Conservation (phyloP, 2,329 filamentous ascomycete species). For the Alternaria sp. region DNA sequence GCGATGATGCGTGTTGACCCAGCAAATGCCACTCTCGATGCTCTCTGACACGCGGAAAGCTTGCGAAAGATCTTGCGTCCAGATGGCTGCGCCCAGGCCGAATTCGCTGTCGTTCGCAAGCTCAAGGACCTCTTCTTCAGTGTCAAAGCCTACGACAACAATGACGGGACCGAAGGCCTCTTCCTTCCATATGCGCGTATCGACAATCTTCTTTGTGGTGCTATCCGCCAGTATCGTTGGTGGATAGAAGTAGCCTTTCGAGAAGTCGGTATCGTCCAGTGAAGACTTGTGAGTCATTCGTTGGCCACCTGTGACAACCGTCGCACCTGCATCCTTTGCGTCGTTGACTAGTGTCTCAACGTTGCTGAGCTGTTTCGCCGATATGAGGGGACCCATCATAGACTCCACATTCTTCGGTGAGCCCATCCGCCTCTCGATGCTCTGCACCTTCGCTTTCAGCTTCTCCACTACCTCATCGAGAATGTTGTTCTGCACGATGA, state of each 20-base stretch:
- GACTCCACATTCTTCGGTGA: conserved; percentile 62
- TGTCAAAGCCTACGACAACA: conserved; percentile 55
- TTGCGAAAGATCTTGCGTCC: conserved; percentile 58
- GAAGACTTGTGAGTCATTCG: conserved; percentile 56
- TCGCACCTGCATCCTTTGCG: conserved; percentile 47
- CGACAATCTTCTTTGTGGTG: conserved; percentile 37
- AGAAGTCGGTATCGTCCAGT: conserved; percentile 60
- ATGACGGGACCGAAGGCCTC: conserved; percentile 62
- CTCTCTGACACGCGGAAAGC: conserved; percentile 55
- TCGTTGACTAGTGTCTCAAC: conserved; percentile 47
- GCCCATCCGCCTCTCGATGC: conserved; percentile 62
- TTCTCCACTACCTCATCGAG: conserved; percentile 48
- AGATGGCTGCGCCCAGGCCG: conserved; percentile 58
- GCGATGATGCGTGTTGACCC: conserved; percentile 65
- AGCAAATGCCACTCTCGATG: conserved; percentile 58
- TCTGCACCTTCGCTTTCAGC: conserved; percentile 54
- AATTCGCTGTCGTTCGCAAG: conserved; percentile 60
- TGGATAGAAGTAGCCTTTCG: conserved; percentile 58
- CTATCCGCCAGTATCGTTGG: conserved; percentile 52
- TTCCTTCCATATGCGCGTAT: conserved; percentile 50
- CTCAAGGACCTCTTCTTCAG: conserved; percentile 54
- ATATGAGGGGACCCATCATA: conserved; percentile 70
- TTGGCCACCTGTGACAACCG: conserved; percentile 56
- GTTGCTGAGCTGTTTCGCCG: conserved; percentile 55
- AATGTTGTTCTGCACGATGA: conserved; percentile 58